phyloP scores from a whole-genome alignment of 148 eudicot genomes.

The Polygonum aviculare region DNA sequence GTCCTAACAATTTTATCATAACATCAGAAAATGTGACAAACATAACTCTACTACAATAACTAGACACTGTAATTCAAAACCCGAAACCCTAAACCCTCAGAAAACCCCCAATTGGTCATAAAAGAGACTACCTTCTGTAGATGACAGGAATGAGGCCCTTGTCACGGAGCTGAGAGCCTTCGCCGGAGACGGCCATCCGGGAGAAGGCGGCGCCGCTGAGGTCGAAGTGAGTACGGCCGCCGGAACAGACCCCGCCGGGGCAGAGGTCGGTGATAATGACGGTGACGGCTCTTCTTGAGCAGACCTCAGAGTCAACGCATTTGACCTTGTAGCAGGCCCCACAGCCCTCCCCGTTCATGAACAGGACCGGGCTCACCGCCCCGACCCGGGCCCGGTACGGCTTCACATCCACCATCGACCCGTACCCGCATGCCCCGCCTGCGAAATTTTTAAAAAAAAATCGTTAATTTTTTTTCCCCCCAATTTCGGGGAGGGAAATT shows the following conservation, averaged over 20 bases:
- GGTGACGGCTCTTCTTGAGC: constrained; percentile 76
- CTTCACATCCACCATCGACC: constrained; percentile 82
- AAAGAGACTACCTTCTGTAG: constrained; percentile 46
- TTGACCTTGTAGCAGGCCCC: constrained; percentile 91
- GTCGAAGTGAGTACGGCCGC: constrained; percentile 61
- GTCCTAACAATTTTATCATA: constrained; percentile 40
- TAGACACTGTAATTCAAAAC: background rate
- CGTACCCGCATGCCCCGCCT: constrained; percentile 99
- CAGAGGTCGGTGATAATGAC: constrained; percentile 90
- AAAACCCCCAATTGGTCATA: background rate
- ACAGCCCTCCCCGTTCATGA: constrained; percentile 89
- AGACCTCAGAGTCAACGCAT: constrained; percentile 67
- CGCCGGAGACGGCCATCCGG: constrained; percentile 63
- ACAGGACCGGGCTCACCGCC: constrained; percentile 72
- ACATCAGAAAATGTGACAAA: background rate
- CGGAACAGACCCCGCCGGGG: constrained; percentile 73
- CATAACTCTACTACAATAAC: background rate
- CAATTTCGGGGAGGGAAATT: background rate
- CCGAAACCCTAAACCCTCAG: background rate
- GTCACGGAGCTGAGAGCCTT: constrained; percentile 49
- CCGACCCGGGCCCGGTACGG: constrained; percentile 82
- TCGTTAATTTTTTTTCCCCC: background rate
- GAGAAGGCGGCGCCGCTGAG: constrained; percentile 93
- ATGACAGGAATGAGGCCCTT: constrained; percentile 53
- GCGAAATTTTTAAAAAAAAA: background rate